Percentiles rank a stretch among this genome's conserved stretches.
phyloP scores from a whole-genome alignment of 768 basidiomycete genomes.

The Collybia sordida region DNA sequence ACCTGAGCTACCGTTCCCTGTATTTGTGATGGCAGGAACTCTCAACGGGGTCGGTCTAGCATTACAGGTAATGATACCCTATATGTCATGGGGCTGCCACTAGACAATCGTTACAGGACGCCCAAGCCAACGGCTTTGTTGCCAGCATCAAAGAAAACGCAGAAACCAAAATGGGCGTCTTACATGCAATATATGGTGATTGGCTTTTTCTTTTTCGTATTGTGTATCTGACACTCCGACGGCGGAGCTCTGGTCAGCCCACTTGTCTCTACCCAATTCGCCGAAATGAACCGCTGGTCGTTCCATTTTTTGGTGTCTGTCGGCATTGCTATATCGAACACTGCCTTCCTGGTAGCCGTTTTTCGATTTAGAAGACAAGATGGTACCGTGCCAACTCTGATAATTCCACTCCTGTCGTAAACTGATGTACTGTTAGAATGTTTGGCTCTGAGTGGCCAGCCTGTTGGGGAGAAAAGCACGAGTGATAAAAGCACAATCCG shows the following conservation, averaged over 20 bases:
- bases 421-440: constrained; percentile 36
- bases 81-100: not conserved
- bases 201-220: not conserved
- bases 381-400: constrained; percentile 33
- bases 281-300: constrained; percentile 64
- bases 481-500: constrained; percentile 37
- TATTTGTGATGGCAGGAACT: constrained; percentile 36
- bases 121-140: constrained; percentile 71
- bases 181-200: constrained; percentile 67
- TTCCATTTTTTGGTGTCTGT: constrained; percentile 76
- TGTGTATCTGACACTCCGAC: constrained; percentile 2
- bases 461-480: constrained; percentile 26
- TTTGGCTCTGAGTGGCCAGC: constrained; percentile 46
- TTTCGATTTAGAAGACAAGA: constrained; percentile 75
- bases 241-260: constrained; percentile 69
- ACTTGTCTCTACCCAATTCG: constrained; percentile 79
- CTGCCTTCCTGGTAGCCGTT: constrained; percentile 46
- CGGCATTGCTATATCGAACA: constrained; percentile 59
- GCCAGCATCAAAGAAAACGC: constrained; percentile 54
- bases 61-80: constrained; percentile 25
- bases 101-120: constrained; percentile 42
- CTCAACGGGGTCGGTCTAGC: constrained; percentile 29
- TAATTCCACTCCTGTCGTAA: not conserved
- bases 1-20: constrained; percentile 53
- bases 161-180: constrained; percentile 65